These are phyloP conservation scores for Breviolum minutum DNA, from an alignment of 73 alveolate genomes.

Conservation along the genomic window DNA sequence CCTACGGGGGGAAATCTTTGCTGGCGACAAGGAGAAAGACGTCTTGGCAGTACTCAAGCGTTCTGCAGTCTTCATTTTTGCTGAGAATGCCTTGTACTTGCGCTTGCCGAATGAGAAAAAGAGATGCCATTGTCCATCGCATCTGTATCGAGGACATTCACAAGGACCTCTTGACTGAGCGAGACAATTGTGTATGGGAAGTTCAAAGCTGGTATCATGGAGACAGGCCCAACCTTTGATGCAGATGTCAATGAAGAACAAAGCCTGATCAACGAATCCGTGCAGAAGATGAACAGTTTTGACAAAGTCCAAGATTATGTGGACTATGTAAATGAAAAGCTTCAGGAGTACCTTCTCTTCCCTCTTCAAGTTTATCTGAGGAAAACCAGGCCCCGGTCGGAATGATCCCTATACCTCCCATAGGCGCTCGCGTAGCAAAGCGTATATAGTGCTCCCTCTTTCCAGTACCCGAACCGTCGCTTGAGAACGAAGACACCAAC, in stretches of 20 bases:
- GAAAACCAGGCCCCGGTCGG: background rate
- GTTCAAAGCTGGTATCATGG: background rate
- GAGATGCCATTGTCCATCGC: background rate
- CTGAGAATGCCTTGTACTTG: background rate
- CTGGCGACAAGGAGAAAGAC: background rate
- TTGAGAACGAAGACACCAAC: background rate
- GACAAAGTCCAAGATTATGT: background rate
- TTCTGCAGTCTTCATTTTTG: background rate
- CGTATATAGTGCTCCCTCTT: background rate
- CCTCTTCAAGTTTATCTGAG: background rate
- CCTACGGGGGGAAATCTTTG: background rate
- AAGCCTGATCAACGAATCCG: background rate
- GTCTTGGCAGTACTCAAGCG: conserved; percentile 26
- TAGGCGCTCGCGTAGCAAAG: background rate
- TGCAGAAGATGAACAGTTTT: background rate
- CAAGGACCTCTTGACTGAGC: background rate
- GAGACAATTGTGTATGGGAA: conserved; percentile 27
- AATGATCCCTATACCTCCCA: background rate
- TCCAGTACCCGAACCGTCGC: background rate
- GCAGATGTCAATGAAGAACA: background rate
- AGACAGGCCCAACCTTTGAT: background rate
- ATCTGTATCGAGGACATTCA: background rate
- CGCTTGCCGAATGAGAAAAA: conserved; percentile 2
- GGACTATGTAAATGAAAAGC: background rate
- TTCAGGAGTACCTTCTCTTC: background rate